Conservation (phyloP, 768 basidiomycete species). For the Russula vinacea region DNA sequence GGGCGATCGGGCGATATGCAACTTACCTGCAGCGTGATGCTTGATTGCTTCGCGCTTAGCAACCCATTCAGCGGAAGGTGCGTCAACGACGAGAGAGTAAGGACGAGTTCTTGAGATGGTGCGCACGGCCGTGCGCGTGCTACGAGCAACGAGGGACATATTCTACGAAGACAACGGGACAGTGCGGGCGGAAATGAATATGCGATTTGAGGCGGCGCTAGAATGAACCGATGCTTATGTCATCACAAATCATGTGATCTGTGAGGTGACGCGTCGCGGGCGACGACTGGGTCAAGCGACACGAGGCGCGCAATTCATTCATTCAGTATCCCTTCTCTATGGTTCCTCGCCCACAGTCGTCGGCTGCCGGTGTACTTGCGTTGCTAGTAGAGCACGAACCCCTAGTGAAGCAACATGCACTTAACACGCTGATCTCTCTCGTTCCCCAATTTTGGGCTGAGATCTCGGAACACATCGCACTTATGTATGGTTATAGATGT, state of each 20-base stretch:
- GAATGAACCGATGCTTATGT: constrained; percentile 8
- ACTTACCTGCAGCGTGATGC: constrained; percentile 63
- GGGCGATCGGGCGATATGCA: constrained; percentile 13
- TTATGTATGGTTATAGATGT: constrained; percentile 61
- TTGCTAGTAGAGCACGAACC: constrained; percentile 86
- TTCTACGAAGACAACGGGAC: constrained; percentile 15
- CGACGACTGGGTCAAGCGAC: constrained; percentile 6
- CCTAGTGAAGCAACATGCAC: constrained; percentile 87
- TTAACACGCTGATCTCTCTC: constrained; percentile 74
- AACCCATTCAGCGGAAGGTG: constrained; percentile 45
- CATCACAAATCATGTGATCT: constrained; percentile 14
- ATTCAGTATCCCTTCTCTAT: constrained; percentile 40
- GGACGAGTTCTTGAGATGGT: constrained; percentile 38
- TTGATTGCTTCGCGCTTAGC: constrained; percentile 54
- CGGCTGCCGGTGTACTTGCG: constrained; percentile 86
- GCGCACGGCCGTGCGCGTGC: constrained; percentile 49
- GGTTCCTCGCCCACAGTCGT: constrained; percentile 73
- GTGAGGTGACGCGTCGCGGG: constrained; percentile 41
- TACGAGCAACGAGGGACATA: constrained; percentile 43
- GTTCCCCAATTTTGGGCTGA: constrained; percentile 98
- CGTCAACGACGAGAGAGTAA: constrained; percentile 41
- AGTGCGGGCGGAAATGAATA: constrained; percentile 9
- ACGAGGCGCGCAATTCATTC: constrained; percentile 24
- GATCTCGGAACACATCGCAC: constrained; percentile 89
- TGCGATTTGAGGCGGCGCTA: constrained; percentile 12